Evolutionary conservation across 768 basidiomycete species (phyloP).

Genomic region (Cystofilobasidium capitatum): DNA sequence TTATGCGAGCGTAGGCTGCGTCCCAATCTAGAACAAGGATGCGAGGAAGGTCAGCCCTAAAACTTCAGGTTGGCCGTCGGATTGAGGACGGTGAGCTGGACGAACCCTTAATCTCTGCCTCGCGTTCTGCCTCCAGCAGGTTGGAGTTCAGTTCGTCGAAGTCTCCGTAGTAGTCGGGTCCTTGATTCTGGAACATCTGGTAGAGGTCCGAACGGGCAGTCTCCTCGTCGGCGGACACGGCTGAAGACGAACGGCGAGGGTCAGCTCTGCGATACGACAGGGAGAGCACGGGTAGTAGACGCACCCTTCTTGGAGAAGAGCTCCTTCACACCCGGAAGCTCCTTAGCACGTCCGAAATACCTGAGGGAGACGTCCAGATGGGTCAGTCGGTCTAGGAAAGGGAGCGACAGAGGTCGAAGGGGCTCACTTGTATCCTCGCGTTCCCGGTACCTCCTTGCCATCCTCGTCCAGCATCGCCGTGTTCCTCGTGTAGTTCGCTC

Average conservation of each 20-base stretch:
- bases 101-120: conserved; percentile 38
- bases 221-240: conserved; percentile 71
- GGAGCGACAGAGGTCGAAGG: background rate
- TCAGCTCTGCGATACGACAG: background rate
- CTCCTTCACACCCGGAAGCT: conserved; percentile 87
- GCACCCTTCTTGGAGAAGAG: conserved; percentile 79
- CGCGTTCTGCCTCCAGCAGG: conserved; percentile 61
- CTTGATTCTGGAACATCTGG: conserved; percentile 80
- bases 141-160: conserved; percentile 62
- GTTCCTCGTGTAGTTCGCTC: conserved; percentile 89
- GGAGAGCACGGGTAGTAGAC: conserved; percentile 7
- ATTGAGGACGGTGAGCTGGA: background rate
- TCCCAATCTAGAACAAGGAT: conserved; percentile 12
- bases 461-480: conserved; percentile 85
- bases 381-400: background rate
- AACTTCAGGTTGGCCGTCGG: background rate
- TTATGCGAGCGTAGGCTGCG: conserved; percentile 13
- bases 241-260: conserved; percentile 26
- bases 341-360: conserved; percentile 94
- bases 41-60: background rate
- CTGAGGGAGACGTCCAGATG: conserved; percentile 41
- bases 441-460: conserved; percentile 90
- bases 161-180: conserved; percentile 83
- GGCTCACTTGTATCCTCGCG: conserved; percentile 89
- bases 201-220: conserved; percentile 63